Base-by-base conservation (phyloP, 2,329 filamentous ascomycete genomes). In the Aspergillus sp. region DNA sequence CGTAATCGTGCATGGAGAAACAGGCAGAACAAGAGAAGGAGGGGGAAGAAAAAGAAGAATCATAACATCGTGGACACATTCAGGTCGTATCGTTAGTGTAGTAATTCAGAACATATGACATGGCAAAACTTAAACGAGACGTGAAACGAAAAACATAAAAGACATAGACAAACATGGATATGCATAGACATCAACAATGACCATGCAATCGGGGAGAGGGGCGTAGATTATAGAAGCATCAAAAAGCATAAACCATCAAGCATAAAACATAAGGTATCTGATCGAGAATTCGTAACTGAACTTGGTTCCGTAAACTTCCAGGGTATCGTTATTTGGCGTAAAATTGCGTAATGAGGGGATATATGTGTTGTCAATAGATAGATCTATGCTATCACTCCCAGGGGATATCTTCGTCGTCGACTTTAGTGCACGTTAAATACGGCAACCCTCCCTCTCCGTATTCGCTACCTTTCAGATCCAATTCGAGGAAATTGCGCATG, bases 401-500 rank as follows among this genome's bases (percentile, higher is more conserved):
- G 15, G 86, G 85, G 65, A 87, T 82, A 73, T 90, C 88, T 47
- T 78, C 78, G 61, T 84, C 84, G 57, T 86, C 86, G 36, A 89
- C 79, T 64, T 80, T 82, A 59, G 84, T 87, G 73, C 88, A 90
- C 10, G 86, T 88, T 72, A 90, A 71, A 77, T 90, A 90, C 1
- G 83, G 83, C 60, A 88, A 67, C 5, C 81, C 80, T 3, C 74
- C 76, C 73, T 80, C 64, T 69, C 75, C 66, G 3, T 66, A 53
- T 21, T 73, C 60, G 39, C 64, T 68, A 27, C 68, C 69, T 54
- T 84, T 81, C 57, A 91, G 75, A 73, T 96, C 92, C 51, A 96
- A 83, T 76, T 96, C 91, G 11, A 97, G 82, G 55, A 88, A 90
- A 71, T 91, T 95, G 54, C 89, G 85, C 88, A 96, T 96, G 11